Evolutionary conservation across 129 eudicot species (phyloP), one percentile per base, ranked within the genome.

Genomic region (Chrysanthemum makinoi): DNA sequence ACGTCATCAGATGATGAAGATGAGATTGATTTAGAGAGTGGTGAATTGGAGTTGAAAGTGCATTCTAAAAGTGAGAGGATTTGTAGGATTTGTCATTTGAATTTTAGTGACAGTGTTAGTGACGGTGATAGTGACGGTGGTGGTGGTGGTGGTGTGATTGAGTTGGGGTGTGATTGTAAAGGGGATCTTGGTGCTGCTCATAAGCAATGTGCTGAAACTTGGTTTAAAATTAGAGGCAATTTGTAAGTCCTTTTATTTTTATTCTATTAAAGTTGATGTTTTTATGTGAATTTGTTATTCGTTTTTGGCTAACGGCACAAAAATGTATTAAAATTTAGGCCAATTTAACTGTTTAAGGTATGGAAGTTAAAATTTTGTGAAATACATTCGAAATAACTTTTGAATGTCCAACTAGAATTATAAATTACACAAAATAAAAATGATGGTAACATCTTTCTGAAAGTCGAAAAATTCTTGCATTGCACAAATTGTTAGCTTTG

Each of bases 141-240:
- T 49, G 86, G 86, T 49, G 65, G 62, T 28, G 87, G 86, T n/a
- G 86, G 60, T n/a, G 39, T 46, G 9, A 77, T 84, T 77, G 87
- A 87, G 20, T 72, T 87, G 69, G 89, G 89, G 39, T 87, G 95
- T 82, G 66, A 75, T 56, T 87, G 95, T 57, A 87, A 87, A 73
- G 95, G 95, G 74, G 95, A 87, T 74, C 77, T 87, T 66, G 89
- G 87, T 5, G 50, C 82, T 82, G 84, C 89, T 54, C 95, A 87
- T 57, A 87, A 82, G 68, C 86, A 80, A 71, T 87, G 95, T 82
- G 89, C 89, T 13, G 89, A 87, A 73, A 84, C 95, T 47, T 87
- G 89, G 95, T 84, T 87, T 82, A 84, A 87, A 72, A 87, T 82
- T 67, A 84, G 64, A 24, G 95, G 87, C 5, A 77, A 87, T 65